Evolutionary conservation across 108 stramenopile genomes (phyloP), one percentile per base, ranked within the genome.

Genomic region (Nitzschia sp.): DNA sequence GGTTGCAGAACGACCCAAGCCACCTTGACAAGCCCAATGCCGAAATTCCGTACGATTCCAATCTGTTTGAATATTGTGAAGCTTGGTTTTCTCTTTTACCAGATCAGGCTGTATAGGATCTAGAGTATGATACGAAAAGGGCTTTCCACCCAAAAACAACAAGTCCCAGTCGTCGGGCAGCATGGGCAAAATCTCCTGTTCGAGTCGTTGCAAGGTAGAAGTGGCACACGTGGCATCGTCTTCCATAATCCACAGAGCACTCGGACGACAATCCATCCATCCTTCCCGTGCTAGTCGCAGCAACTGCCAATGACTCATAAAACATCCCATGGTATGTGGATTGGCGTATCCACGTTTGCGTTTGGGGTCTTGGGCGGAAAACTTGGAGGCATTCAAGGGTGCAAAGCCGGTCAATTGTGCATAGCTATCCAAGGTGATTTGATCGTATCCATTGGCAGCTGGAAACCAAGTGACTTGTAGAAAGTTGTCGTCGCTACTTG

Each of bases 71-170:
- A 57, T 28, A 57, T 57, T 51, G 38, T 6, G 6, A 6, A 42
- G 4, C 18, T n/a, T 6, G 4, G 13, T 53, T 4, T 53, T 53
- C 38, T 42, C 38, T 19, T 51, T 51, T 23, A 51, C 4, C 21
- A 42, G 13, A 9, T 42, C 38, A 42, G 6, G 8, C 4, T 8
- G n/a, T 19, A 51, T 19, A 4, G 49, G 49, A 51, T 51, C 49
- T 19, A 51, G n/a, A 19, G 49, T 51, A 27, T 69, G 25, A 45
- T 69, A 69, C 27, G 68, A 59, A 15, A 69, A 45, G 29, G 68
- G 68, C 46, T 69, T 69, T 18, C 68, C 68, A 17, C 68, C 68
- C 0, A 69, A n/a, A 19, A 27, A 69, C 45, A 69, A 35, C 2
- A 69, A 34, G 23, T 69, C 68, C 68, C 68, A 69, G 0, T 57